phyloP scores from a whole-genome alignment of 345 rosid genomes.

The Eucalyptus erythrocorys region DNA sequence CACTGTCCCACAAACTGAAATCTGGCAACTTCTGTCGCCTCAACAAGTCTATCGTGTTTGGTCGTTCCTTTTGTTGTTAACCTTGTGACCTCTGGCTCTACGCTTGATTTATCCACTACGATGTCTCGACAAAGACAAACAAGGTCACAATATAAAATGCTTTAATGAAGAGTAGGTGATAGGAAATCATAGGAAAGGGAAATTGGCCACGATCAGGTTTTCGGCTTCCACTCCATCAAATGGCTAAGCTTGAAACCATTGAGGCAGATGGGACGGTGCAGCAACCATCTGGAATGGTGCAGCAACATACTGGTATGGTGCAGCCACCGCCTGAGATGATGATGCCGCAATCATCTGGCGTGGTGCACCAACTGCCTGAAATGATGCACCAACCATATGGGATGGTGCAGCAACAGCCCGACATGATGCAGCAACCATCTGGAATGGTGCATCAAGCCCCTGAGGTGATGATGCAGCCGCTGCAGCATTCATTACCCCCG shows the following conservation, averaged over 20 bases:
- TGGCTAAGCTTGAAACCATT: neutral
- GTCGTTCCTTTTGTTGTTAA: neutral
- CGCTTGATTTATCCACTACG: neutral
- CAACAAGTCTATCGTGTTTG: neutral
- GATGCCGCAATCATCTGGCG: neutral
- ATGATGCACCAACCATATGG: neutral
- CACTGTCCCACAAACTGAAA: neutral
- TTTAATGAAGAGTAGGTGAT: neutral
- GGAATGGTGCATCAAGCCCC: neutral
- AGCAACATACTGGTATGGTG: neutral
- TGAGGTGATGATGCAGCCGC: neutral
- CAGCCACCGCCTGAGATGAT: neutral
- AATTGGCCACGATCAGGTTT: neutral
- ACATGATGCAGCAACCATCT: neutral
- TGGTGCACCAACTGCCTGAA: no score
- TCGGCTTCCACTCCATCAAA: neutral
- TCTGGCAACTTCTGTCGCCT: neutral
- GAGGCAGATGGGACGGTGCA: neutral
- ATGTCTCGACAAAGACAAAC: neutral
- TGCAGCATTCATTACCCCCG: neutral
- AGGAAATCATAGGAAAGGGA: neutral
- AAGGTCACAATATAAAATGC: neutral
- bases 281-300: neutral
- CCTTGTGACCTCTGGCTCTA: neutral
- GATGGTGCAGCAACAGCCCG: neutral